Evolutionary conservation across 2,329 filamentous ascomycete species (phyloP).

Genomic region (Fusarium sambucinum): DNA sequence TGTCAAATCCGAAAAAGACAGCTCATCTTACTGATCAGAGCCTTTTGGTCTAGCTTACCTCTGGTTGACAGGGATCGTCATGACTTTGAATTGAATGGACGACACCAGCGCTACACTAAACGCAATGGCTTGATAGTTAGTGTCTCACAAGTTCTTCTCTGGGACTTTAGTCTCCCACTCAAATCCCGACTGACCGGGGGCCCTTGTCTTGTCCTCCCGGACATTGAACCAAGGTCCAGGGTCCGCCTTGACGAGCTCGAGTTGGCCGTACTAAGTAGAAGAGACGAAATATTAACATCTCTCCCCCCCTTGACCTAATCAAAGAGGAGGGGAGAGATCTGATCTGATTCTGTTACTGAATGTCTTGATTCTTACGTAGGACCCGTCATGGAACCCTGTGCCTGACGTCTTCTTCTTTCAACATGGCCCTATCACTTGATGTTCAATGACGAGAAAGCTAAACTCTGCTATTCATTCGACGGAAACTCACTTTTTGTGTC

Average conservation of each 20-base stretch:
- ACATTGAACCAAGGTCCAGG: conserved; percentile 18
- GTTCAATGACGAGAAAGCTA: conserved; percentile 12
- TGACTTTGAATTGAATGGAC: conserved; percentile 9
- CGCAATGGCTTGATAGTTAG: conserved; percentile 37
- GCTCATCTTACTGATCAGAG: conserved; percentile 30
- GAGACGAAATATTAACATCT: conserved; percentile 43
- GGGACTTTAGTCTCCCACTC: conserved; percentile 16
- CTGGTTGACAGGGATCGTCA: conserved; percentile 40
- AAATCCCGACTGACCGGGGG: conserved; percentile 43
- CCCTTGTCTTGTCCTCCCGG: conserved; percentile 31
- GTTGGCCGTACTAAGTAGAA: conserved; percentile 2
- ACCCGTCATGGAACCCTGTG: conserved; percentile 38
- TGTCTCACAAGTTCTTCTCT: conserved; percentile 43
- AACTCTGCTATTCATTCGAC: conserved; percentile 2
- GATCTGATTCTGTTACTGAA: conserved; percentile 15
- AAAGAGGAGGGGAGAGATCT: not conserved
- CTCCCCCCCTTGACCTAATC: conserved; percentile 20
- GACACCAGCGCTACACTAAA: conserved; percentile 39
- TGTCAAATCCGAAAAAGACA: conserved; percentile 31
- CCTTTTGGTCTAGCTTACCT: not conserved
- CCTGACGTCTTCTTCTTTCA: conserved; percentile 26
- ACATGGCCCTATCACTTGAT: conserved; percentile 23
- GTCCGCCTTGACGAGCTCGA: conserved; percentile 10
- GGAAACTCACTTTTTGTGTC: not conserved
- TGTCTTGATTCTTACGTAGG: conserved; percentile 18